Evolutionary conservation across 176 grass and related monocot species (phyloP).

Genomic region (Musa itinerans): DNA sequence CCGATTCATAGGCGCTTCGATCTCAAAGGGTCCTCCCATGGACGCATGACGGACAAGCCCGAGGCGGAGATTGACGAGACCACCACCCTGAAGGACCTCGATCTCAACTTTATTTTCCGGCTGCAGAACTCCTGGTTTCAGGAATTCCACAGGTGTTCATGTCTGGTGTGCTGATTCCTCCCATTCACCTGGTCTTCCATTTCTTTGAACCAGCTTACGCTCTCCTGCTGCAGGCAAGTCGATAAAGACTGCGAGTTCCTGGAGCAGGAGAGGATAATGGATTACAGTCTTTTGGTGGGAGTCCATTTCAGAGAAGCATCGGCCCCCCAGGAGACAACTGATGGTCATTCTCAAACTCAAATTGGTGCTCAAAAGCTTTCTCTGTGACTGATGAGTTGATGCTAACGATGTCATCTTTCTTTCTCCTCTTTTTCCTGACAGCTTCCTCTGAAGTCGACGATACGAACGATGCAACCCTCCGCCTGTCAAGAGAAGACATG

Average conservation of each 20-base stretch:
- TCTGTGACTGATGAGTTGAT: neutral
- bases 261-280: constrained; percentile 94
- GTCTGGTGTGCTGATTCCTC: neutral
- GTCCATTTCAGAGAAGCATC: constrained; percentile 64
- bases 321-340: neutral
- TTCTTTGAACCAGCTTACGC: neutral
- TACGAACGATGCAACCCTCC: constrained; percentile 26
- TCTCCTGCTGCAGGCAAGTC: constrained; percentile 52
- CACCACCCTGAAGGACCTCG: constrained; percentile 74
- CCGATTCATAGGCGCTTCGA: constrained; percentile 60
- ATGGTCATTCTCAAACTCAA: constrained; percentile 1
- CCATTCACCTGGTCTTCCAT: neutral
- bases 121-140: constrained; percentile 60
- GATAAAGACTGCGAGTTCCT: constrained; percentile 75
- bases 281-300: constrained; percentile 86
- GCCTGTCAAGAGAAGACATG: constrained; percentile 30
- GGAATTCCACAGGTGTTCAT: constrained; percentile 48
- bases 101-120: constrained; percentile 80
- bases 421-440: constrained; percentile 14
- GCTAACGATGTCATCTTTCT: neutral
- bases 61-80: constrained; percentile 59
- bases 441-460: constrained; percentile 23
- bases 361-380: neutral
- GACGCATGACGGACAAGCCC: constrained; percentile 70
- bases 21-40: constrained; percentile 76